Evolutionary conservation across 164 flowering plant genomes (phyloP), one percentile per base, ranked within the genome.

Genomic region (Piper betle): DNA sequence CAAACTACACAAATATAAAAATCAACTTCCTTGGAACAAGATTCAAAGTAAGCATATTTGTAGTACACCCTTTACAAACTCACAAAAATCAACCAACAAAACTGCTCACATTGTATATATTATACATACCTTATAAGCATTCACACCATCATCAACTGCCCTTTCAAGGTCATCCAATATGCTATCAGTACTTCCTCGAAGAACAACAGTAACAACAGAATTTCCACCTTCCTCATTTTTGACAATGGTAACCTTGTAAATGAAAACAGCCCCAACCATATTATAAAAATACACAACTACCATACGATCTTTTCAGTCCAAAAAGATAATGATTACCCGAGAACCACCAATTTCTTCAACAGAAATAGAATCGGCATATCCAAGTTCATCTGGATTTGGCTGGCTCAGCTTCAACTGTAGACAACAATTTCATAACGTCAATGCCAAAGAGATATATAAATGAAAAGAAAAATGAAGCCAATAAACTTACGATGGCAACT

Each of bases 111-210:
- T 9, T 4, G 9, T 4, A 41, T 4, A 41, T 41, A 9, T 41
- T 41, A 59, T 15, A 58, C 40, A 57, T 69, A 86, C 99, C 97
- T 88, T 90, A 75, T 87, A 93, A 15, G 97, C 81, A 64, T 93
- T 93, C 11, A 88, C 98, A 64, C 96, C 96, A 78, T 92, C 96
- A 79, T 92, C 98, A 66, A 92, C 88, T 55, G 99, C 99, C 73
- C 96, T 86, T 78, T 90, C 99, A 74, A 93, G 99, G 70, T 90
- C 99, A 78, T 94, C 99, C 55, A 94, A 66, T 71, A 94, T 94
- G 72, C 99, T 94, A 52, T 94, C 97, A 67, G 99, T 91, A 69
- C 99, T 94, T 71, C 86, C 97, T 55, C 99, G 81, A 61, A 93
- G 67, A 63, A 93, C 84, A 68, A 90, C 85, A 63, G 99, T 93